A percentile compares a stretch with the other conserved stretches of the same genome.
phyloP scores from a whole-genome alignment of 345 rosid species.

The Arabidopsis thaliana region DNA sequence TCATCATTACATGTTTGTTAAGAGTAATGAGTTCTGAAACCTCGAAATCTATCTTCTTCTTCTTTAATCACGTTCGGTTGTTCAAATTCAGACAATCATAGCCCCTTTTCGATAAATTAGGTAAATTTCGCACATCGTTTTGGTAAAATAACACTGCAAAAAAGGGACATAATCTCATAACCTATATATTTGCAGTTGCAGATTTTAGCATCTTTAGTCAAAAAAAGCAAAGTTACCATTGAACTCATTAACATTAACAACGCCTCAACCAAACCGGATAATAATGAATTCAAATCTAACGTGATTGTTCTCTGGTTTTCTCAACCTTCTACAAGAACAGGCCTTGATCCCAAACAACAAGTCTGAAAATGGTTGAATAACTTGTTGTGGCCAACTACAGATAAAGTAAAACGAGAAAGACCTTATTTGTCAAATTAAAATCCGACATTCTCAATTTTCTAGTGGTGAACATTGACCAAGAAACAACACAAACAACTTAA shows the following conservation, averaged over 20 bases:
- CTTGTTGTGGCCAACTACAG: not conserved
- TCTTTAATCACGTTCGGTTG: conserved; percentile 22
- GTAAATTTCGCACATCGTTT: not conserved
- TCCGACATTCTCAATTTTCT: conserved; percentile 4
- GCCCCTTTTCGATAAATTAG: conserved; percentile 2
- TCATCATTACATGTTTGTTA: conserved; percentile 39
- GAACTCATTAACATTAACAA: not conserved
- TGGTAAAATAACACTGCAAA: not conserved
- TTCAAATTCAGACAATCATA: conserved; percentile 23
- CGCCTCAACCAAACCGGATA: not conserved
- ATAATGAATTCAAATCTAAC: not conserved
- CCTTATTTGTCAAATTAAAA: conserved; percentile 21
- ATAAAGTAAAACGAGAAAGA: not conserved
- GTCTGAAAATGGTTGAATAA: conserved; percentile 3
- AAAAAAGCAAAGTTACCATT: not conserved
- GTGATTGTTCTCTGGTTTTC: not conserved
- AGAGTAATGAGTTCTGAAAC: conserved; percentile 34
- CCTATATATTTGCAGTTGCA: not conserved
- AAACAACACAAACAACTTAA: conserved; percentile 22
- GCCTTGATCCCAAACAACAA: not conserved
- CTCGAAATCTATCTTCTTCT: conserved; percentile 11
- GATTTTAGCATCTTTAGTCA: not conserved
- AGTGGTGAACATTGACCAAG: conserved; percentile 10
- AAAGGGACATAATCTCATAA: not conserved
- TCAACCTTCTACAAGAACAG: not conserved